Evolutionary conservation across 768 basidiomycete genomes (phyloP), one percentile per base, ranked within the genome.

Genomic region (Fomitopsis serialis): DNA sequence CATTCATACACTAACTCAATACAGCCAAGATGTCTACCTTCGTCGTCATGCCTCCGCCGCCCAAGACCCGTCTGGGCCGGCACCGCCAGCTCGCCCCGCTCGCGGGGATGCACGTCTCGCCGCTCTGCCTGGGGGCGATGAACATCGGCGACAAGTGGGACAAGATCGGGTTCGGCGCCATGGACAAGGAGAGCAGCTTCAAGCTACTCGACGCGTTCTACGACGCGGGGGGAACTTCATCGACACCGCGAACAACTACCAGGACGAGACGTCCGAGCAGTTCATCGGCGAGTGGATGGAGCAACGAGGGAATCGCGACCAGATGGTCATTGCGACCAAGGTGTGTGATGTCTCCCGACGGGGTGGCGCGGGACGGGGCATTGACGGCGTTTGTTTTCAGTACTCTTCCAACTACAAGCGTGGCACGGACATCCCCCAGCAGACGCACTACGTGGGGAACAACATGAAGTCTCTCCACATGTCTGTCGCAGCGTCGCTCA

Each of bases 201-300:
- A 65, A 74, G 60, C 65, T 80, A 6, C 69, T 81, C 22, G 77
- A 81, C 43, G 71, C 73, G 10, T 78, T 60, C 60, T 70, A 67
- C 45, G 68, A 74, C 11, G 69, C 68, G 0, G 79, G 79, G 17
- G 79, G 79, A 77, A 78, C 64, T 73, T 72, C 54, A 75, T 79
- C 59, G 74, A 77, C 32, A 78, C 78, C 3, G 72, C 77, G 9
- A 78, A 75, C 49, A 66, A 25, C 19, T 48, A 46, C 53, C 65
- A 68, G 58, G 56, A 66, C 48, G 71, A 62, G 27, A 53, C 67
- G 50, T 60, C 57, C n/a, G 71, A 74, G 55, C 44, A 57, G 49
- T 70, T 69, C 60, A 61, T 74, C 44, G 72, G 72, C 19, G 72
- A 73, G 52, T 74, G 72, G 72, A 67, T 70, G 65, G 61, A 66